Base-by-base conservation (phyloP, 2,329 filamentous ascomycete genomes). In the Exophiala sp. region DNA sequence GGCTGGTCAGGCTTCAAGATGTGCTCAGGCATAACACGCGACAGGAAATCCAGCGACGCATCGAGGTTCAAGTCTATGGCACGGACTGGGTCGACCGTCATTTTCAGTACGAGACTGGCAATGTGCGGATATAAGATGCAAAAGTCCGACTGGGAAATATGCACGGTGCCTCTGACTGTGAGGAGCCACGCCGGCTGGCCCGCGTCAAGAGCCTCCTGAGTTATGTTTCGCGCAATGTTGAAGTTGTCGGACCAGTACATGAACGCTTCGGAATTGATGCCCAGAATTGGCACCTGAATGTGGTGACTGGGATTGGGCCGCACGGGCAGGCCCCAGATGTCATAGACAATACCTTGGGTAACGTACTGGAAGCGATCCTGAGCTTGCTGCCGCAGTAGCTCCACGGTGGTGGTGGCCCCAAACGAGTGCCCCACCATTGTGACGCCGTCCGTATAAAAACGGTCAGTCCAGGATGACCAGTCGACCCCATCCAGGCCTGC, bases 191-290 rank as follows among this genome's bases (percentile, higher is more conserved):
- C 72, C 1, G 70, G 65, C 1, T 65, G 65, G 9, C 71, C 71
- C 7, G 72, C 68, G 8, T 70, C 69, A 32, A 68, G 71, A 2
- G 71, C 76, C 64, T 85, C 80, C 19, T 74, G 66, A 62, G 80
- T 78, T 13, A 85, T 68, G 0, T 70, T 68, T 54, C 76, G 71
- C 8, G 84, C 72, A 29, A 76, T 72, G 34, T 78, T 67, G 60
- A 82, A 83, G 53, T 85, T 86, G 2, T 73, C 70, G 18, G 77
- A 73, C 82, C 82, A 85, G 65, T 85, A 82, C 72, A 83, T 83
- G 66, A 85, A 85, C 0, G 80, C 82, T 64, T 86, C 82, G 4
- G 75, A 79, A 42, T 82, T 83, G 61, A 86, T 80, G 2, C 77
- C 78, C 4, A 86, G 70, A 6, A 85, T 61, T 3, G 82, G 82